Evolutionary conservation across 192 early-diverging fungal species (phyloP), one percentile per base, ranked within the genome.

Genomic region (Bifiguratus adelaidae): DNA sequence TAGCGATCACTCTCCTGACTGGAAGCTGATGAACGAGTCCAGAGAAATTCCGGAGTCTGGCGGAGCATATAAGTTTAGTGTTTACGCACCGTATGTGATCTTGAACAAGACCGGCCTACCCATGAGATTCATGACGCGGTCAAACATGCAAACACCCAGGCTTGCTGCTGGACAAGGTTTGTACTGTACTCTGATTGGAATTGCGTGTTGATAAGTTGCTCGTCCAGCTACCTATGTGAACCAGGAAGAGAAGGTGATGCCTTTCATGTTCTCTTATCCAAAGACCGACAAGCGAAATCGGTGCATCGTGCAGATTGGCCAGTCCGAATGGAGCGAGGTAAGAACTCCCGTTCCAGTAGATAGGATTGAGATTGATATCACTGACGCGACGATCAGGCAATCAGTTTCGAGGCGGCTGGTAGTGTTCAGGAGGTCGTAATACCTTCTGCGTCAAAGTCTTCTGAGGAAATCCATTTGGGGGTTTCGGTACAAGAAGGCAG

Each of bases 391-490:
- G 63, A 60, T 33, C 60, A 79, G 50, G 88, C 86, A 2, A 57
- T 94, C 34, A 96, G 92, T 65, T 96, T 99, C 58, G 95, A 99
- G 52, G 91, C 92, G 1, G 83, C 95, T 40, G 92, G 93, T 7
- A 91, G 83, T 48, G 72, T 82, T 7, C 77, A 83, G 47, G 88
- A 88, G 40, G 70, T 95, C 1, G 58, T 71, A 11, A 69, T 99
- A 20, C 80, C 80, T 18, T 70, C 74, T 2, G 20, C 51, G 27
- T 63, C 60, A 24, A 43, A 49, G n/a, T n/a, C n/a, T 2, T 52
- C 61, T 0, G 68, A 78, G 24, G 85, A 86, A 33, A 66, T 80
- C 16, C 86, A 92, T 44, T 30, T 96, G 11, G 95, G 93, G 18
- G 73, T 91, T 15, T 77, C 70, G 47, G 79, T 99, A 7, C 76